Conservation (phyloP, 2,329 filamentous ascomycete genomes). For the Verticillium longisporum region DNA sequence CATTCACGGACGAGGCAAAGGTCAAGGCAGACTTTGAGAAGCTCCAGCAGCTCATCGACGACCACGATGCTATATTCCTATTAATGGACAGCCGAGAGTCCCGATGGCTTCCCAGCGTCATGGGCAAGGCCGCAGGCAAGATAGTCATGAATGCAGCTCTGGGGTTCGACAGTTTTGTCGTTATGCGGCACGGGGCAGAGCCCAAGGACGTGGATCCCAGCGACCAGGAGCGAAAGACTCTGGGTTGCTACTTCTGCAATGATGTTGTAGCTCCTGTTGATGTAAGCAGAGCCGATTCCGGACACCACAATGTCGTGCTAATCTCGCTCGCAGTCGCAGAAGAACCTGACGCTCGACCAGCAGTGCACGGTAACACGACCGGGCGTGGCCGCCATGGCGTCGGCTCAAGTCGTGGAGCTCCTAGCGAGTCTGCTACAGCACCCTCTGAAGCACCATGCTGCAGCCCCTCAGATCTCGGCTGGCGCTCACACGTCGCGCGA, state of each 20-base stretch:
- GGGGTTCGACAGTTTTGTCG: slow-evolving; percentile 93
- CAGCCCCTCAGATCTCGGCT: slow-evolving; percentile 41
- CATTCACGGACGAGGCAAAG: slow-evolving; percentile 65
- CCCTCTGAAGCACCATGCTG: slow-evolving; percentile 59
- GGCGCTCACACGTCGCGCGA: slow-evolving; percentile 44
- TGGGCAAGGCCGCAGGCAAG: slow-evolving; percentile 88
- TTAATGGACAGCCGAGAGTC: slow-evolving; percentile 95
- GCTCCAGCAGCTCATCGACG: slow-evolving; percentile 66
- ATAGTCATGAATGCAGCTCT: slow-evolving; percentile 95
- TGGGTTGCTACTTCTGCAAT: slow-evolving; percentile 98
- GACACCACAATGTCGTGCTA: neutral
- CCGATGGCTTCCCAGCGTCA: slow-evolving; percentile 90
- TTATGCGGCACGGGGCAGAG: slow-evolving; percentile 87
- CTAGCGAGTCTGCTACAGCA: slow-evolving; percentile 85
- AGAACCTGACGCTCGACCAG: slow-evolving; percentile 91
- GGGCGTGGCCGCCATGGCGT: slow-evolving; percentile 86
- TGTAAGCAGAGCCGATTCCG: slow-evolving; percentile 47
- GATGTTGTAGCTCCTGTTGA: slow-evolving; percentile 93
- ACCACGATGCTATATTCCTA: slow-evolving; percentile 91
- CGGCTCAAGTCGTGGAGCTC: slow-evolving; percentile 83
- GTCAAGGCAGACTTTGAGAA: slow-evolving; percentile 69
- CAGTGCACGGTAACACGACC: slow-evolving; percentile 96
- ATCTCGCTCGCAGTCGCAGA: slow-evolving; percentile 63
- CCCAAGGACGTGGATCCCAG: slow-evolving; percentile 21
- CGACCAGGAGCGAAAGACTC: slow-evolving; percentile 51